phyloP scores from a whole-genome alignment of 176 grass and related monocot species.

The Saccharum officinarum region DNA sequence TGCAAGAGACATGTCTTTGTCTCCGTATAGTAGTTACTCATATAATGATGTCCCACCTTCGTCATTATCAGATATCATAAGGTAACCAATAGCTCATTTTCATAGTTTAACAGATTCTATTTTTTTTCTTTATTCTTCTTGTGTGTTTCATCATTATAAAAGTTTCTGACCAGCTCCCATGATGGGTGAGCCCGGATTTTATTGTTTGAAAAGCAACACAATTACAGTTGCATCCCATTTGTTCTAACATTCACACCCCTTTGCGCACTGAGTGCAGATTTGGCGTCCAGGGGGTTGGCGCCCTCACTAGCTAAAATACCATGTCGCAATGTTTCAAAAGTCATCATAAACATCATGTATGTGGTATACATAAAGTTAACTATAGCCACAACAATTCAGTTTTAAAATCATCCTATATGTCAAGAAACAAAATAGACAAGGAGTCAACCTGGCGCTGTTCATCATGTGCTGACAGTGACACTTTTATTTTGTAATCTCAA shows the following conservation, averaged over 20 bases:
- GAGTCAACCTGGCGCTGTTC: too few species aligned
- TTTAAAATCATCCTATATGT: too few species aligned
- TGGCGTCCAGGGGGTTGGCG: neutral
- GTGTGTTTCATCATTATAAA: neutral
- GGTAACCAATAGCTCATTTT: constrained; percentile 49
- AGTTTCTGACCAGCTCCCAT: neutral
- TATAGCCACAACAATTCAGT: neutral
- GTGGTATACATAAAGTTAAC: neutral
- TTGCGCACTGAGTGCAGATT: neutral
- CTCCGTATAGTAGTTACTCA: constrained; percentile 81
- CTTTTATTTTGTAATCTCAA: too few species aligned
- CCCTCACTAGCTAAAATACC: neutral
- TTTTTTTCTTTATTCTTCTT: constrained; percentile 22
- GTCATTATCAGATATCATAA: constrained; percentile 76
- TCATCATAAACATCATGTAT: neutral
- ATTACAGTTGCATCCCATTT: neutral
- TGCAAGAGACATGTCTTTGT: constrained; percentile 61
- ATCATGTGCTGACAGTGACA: too few species aligned
- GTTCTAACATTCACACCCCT: neutral
- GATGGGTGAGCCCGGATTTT: neutral
- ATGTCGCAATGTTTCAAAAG: neutral
- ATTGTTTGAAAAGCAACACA: neutral
- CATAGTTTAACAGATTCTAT: constrained; percentile 8
- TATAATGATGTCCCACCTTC: constrained; percentile 82
- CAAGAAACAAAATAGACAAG: too few species aligned